phyloP scores from a whole-genome alignment of 768 basidiomycete species.

The Boletus barrowsii region DNA sequence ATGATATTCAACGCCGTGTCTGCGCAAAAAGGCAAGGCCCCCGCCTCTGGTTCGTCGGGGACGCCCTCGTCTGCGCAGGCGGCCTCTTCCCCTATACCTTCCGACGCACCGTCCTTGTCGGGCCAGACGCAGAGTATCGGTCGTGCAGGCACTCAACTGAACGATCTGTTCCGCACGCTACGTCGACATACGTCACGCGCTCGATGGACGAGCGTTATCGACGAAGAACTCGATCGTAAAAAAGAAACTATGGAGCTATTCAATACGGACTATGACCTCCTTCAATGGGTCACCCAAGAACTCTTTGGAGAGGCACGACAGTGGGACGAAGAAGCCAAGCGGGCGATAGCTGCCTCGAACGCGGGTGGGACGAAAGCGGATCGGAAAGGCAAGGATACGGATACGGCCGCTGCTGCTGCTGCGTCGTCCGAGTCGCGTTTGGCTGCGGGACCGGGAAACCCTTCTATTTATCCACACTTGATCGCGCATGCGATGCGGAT shows the following conservation, averaged over 20 bases:
- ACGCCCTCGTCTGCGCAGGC: constrained; percentile 1
- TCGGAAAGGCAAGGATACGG: neutral
- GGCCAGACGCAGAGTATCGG: constrained; percentile 18
- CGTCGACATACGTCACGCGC: constrained; percentile 48
- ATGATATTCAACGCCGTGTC: constrained; percentile 60
- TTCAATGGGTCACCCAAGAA: constrained; percentile 68
- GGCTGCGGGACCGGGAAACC: constrained; percentile 48
- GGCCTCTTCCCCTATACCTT: neutral
- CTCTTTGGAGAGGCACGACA: constrained; percentile 61
- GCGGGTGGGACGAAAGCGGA: neutral
- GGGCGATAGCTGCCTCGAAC: constrained; percentile 31
- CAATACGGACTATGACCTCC: constrained; percentile 62
- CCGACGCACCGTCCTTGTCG: neutral
- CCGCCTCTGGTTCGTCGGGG: neutral
- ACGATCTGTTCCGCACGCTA: constrained; percentile 55
- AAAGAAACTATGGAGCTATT: constrained; percentile 74
- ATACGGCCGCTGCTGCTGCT: neutral
- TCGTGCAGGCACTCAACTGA: constrained; percentile 23
- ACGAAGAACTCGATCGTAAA: constrained; percentile 61
- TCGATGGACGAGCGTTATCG: constrained; percentile 49
- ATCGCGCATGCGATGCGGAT: constrained; percentile 74
- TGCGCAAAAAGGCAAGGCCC: constrained; percentile 20
- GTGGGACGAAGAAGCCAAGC: constrained; percentile 47
- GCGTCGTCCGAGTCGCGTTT: neutral
- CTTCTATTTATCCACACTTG: constrained; percentile 68